phyloP scores from a whole-genome alignment of 1,139 yeast species.

The Meyerozyma smithsonii region DNA sequence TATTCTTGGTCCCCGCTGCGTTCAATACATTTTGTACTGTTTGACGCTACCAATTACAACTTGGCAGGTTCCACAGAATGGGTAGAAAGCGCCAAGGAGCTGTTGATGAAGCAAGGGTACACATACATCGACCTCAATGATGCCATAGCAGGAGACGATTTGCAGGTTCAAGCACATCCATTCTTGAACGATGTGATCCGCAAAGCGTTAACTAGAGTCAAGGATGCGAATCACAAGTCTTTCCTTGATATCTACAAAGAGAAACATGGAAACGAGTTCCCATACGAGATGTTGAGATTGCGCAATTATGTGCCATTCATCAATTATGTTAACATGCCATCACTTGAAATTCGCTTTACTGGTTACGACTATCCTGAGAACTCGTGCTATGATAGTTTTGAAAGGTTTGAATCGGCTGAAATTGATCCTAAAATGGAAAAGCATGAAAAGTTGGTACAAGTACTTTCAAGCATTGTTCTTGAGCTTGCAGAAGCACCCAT shows the following conservation, averaged over 20 bases:
- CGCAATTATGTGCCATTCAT: conserved; percentile 71
- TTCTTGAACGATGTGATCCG: conserved; percentile 45
- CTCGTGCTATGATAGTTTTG: conserved; percentile 66
- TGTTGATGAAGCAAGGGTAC: conserved; percentile 57
- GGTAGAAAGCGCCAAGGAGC: conserved; percentile 54
- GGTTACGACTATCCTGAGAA: conserved; percentile 48
- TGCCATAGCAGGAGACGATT: conserved; percentile 57
- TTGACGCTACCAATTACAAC: conserved; percentile 82
- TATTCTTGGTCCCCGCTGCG: conserved; percentile 83
- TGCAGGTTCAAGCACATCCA: conserved; percentile 66
- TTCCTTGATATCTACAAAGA: conserved; percentile 26
- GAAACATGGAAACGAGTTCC: conserved; percentile 21
- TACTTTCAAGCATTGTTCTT: conserved; percentile 50
- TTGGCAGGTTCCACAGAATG: conserved; percentile 82
- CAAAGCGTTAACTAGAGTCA: conserved; percentile 36
- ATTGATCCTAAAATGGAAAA: conserved; percentile 56
- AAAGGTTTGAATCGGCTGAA: conserved; percentile 40
- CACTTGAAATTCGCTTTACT: conserved; percentile 53
- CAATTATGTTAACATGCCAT: conserved; percentile 63
- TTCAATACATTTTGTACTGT: conserved; percentile 76
- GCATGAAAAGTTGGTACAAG: conserved; percentile 55
- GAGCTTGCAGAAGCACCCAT: conserved; percentile 68
- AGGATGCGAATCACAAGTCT: conserved; percentile 9
- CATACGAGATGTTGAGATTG: conserved; percentile 42
- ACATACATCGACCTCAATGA: conserved; percentile 76